phyloP scores from a whole-genome alignment of 202 grass and related monocot genomes.

The Dendrocalamus latiflorus region DNA sequence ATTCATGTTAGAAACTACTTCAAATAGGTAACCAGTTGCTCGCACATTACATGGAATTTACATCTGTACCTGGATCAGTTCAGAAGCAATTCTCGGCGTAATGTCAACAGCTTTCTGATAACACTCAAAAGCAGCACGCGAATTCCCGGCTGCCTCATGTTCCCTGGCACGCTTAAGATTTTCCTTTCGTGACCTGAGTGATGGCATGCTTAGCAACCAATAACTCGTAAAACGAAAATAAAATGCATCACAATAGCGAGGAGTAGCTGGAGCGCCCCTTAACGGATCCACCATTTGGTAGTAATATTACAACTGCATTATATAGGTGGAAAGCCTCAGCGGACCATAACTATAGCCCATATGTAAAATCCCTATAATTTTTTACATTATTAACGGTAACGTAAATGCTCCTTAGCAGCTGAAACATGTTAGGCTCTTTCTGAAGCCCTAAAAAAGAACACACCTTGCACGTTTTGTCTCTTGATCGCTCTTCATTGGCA shows the following conservation, averaged over 20 bases:
- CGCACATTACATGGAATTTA: conserved; percentile 1
- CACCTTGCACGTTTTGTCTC: conserved; percentile 87
- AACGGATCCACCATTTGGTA: not conserved
- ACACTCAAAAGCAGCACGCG: conserved; percentile 1
- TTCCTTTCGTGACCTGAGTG: conserved; percentile 69
- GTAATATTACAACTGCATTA: not conserved
- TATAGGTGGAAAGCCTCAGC: not conserved
- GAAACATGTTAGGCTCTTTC: conserved; percentile 11
- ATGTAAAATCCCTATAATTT: not conserved
- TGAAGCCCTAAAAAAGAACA: not conserved
- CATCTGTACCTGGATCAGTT: conserved; percentile 67
- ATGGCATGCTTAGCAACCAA: conserved; percentile 10
- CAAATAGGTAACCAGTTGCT: not conserved
- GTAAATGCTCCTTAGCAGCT: not conserved
- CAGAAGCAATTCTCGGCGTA: conserved; percentile 78
- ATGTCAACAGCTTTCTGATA: conserved; percentile 99
- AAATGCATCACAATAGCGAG: not conserved
- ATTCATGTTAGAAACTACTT: not conserved
- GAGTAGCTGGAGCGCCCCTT: not conserved
- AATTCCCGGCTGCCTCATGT: conserved; percentile 89
- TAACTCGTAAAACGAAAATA: conserved; percentile 4
- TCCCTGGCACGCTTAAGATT: conserved; percentile 84
- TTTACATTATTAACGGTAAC: conserved; percentile 14
- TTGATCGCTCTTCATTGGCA: conserved; percentile 86
- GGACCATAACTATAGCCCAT: not conserved